These are phyloP conservation scores for Apiotrichum veenhuisii DNA, from an alignment of 1,284 basidiomycete genomes.

Conservation along the genomic window DNA sequence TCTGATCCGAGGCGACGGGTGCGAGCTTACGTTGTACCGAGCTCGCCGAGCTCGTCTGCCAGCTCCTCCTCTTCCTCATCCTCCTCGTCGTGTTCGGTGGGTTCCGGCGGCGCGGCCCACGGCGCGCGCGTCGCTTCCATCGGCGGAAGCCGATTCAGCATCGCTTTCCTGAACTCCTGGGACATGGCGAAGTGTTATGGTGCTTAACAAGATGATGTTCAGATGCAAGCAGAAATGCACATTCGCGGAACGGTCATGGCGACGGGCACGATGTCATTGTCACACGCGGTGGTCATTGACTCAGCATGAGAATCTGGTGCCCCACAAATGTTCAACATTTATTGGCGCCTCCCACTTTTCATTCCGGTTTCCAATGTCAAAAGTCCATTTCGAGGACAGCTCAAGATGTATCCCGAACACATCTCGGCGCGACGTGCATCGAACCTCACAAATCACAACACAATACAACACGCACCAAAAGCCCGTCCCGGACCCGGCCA, in stretches of 20 bases:
- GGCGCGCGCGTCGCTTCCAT: constrained; percentile 44
- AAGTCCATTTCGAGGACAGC: not conserved
- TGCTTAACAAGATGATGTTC: too few relatives aligned
- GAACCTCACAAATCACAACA: too few relatives aligned
- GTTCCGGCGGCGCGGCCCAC: constrained; percentile 33
- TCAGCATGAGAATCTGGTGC: not conserved
- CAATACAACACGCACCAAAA: not conserved
- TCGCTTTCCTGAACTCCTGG: constrained; percentile 43
- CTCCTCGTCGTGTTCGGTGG: constrained; percentile 5
- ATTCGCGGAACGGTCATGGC: too few relatives aligned
- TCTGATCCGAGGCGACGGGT: not conserved
- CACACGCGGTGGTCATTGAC: too few relatives aligned
- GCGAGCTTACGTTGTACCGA: constrained; percentile 52
- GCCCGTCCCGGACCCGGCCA: too few relatives aligned
- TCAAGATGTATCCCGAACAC: not conserved
- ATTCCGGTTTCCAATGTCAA: too few relatives aligned
- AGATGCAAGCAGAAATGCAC: too few relatives aligned
- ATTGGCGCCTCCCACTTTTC: too few relatives aligned
- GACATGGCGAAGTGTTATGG: constrained; percentile 39
- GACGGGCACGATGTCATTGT: too few relatives aligned
- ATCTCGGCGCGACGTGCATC: too few relatives aligned
- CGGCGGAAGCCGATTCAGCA: constrained; percentile 41
- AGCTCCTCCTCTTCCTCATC: constrained; percentile 58
- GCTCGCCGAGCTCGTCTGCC: constrained; percentile 59
- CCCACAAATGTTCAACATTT: too few relatives aligned